phyloP scores from a whole-genome alignment of 768 basidiomycete genomes.

The Auriscalpium vulgare region DNA sequence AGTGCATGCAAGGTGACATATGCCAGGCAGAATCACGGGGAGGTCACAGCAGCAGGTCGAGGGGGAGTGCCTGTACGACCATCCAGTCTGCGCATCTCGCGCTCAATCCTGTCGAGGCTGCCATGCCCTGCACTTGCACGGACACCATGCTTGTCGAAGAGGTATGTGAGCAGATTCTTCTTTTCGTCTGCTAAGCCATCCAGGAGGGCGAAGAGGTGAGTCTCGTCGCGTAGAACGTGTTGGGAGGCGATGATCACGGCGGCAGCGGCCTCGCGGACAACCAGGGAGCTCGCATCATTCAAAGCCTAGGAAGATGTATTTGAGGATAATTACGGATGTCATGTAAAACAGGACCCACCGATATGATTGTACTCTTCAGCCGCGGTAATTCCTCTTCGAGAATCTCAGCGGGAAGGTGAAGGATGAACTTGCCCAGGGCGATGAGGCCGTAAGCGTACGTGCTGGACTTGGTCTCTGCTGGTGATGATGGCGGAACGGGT shows the following conservation, averaged over 20 bases:
- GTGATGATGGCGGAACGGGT: slow-evolving; percentile 33
- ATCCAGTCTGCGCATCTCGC: slow-evolving; percentile 76
- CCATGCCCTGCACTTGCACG: slow-evolving; percentile 32
- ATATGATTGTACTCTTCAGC: slow-evolving; percentile 59
- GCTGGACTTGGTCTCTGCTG: slow-evolving; percentile 48
- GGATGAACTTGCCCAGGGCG: slow-evolving; percentile 74
- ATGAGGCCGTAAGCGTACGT: slow-evolving; percentile 80
- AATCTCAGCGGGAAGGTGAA: slow-evolving; percentile 74
- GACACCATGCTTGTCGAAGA: slow-evolving; percentile 82
- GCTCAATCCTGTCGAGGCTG: slow-evolving; percentile 58
- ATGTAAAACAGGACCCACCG: slow-evolving; percentile 33
- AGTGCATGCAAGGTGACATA: no score
- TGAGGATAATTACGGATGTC: neutral
- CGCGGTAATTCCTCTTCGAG: slow-evolving; percentile 84
- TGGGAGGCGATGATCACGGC: slow-evolving; percentile 80
- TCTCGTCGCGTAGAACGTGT: slow-evolving; percentile 74
- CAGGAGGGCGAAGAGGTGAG: slow-evolving; percentile 71
- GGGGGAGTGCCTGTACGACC: slow-evolving; percentile 71
- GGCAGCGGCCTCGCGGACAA: slow-evolving; percentile 78
- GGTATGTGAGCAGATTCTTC: slow-evolving; percentile 82
- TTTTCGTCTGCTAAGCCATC: slow-evolving; percentile 84
- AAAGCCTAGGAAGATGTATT: slow-evolving; percentile 41
- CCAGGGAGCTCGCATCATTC: slow-evolving; percentile 63
- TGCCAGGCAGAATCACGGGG: neutral
- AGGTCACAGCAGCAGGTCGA: neutral